These are phyloP conservation scores for Blastobotrys apis DNA, from an alignment of 1,139 yeast species.

Conservation along the genomic window DNA sequence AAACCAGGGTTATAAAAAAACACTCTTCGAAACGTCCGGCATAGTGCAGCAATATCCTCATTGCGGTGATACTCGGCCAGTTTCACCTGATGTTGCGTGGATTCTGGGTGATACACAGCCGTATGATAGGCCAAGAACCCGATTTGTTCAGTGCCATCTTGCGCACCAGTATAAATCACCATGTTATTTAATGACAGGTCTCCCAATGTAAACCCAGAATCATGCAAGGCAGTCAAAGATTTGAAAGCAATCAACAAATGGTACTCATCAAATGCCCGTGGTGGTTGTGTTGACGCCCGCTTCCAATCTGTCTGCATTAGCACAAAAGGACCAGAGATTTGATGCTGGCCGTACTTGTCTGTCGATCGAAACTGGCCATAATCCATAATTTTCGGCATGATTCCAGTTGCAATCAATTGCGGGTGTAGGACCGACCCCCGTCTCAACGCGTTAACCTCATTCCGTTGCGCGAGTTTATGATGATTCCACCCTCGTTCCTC, in stretches of 20 bases:
- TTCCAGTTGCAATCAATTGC: neutral
- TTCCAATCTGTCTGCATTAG: neutral
- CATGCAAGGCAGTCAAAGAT: neutral
- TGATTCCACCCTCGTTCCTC: neutral
- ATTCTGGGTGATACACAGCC: no score
- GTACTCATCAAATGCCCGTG: neutral
- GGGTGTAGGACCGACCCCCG: neutral
- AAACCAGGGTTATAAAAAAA: no score
- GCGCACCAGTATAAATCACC: neutral
- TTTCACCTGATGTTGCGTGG: no score
- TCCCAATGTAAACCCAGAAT: neutral
- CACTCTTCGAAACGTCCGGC: no score
- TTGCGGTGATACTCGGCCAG: no score
- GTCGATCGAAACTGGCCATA: neutral
- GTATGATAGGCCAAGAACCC: neutral
- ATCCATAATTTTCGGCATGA: neutral
- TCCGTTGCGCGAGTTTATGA: neutral
- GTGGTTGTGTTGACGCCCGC: neutral
- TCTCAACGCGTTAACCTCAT: neutral
- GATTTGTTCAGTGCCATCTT: neutral
- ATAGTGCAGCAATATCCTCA: no score
- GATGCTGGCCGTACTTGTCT: slow-evolving; percentile 2
- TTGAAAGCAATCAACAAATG: neutral
- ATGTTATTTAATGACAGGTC: neutral
- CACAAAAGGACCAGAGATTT: neutral